Evolutionary conservation across 768 basidiomycete genomes (phyloP), one percentile per base, ranked within the genome.

Genomic region (Collybia sp.): DNA sequence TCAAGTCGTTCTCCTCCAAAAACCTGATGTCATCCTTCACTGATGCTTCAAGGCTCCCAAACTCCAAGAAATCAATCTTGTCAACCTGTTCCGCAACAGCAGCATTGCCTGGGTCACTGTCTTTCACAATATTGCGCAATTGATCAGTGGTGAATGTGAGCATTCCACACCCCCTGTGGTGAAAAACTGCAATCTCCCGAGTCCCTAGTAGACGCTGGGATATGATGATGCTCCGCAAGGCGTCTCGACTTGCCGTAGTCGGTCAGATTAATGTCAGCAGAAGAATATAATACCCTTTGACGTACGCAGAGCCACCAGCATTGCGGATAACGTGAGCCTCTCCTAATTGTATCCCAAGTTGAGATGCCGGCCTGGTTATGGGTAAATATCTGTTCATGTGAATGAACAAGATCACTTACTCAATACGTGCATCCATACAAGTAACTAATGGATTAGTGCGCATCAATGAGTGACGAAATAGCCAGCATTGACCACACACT

Each of bases 101-200:
- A 19, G 54, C 35, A 36, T 68, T 59, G 5, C 55, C 65, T 12
- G 73, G 70, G 34, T 68, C 63, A 19, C 69, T 64, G 33, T 70
- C 65, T 54, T 74, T 77, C 53, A 85, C 70, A 41, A 76, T 62
- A 13, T 62, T 54, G 43, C 75, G 76, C 18, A 85, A 64, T 43
- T 76, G 59, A 0, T 70, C 62, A 19, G 72, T 72, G 5, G 65
- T 71, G 66, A 87, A 85, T 0, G 76, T 78, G 40, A 82, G 65
- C 83, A 88, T 86, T 39, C 85, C 85, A 55, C 85, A 87, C 40
- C 73, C 80, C 1, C 81, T 83, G 61, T 88, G 86, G 58, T 82
- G 83, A 60, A 85, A 75, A 42, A 88, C 65, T 3, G 80, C 75
- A 43, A 87, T 75, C 63, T 85, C 82, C 12, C 71, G 70, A 9